These are phyloP conservation scores for Fraxinus xanthoxyloides DNA, from an alignment of 305 asterid genomes.

Conservation along the genomic window DNA sequence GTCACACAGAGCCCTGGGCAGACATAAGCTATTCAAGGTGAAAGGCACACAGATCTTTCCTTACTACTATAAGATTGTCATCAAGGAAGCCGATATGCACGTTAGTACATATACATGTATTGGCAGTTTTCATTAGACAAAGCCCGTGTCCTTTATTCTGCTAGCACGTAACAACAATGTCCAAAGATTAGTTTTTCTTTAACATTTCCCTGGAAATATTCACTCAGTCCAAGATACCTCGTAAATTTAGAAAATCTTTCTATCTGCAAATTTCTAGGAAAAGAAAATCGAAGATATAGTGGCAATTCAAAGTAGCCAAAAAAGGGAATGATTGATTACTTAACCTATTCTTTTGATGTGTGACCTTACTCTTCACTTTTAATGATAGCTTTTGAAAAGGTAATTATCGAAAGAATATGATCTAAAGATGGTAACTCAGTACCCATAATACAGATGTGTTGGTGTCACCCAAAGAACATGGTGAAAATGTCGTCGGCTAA, in stretches of 20 bases:
- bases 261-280: neutral
- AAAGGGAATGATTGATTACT: neutral
- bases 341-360: neutral
- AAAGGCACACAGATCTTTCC: neutral
- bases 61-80: neutral
- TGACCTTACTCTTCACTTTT: neutral
- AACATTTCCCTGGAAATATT: neutral
- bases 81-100: neutral
- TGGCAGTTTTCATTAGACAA: neutral
- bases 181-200: neutral
- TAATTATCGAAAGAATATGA: neutral
- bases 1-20: neutral
- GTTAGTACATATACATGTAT: neutral
- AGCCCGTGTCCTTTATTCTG: neutral
- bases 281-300: neutral
- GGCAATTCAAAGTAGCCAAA: neutral
- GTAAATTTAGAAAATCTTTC: neutral
- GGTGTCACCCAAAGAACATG: conserved; percentile 9
- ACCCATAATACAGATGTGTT: neutral
- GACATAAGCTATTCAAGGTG: neutral
- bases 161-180: neutral
- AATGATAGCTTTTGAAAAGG: neutral
- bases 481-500: neutral
- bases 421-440: neutral
- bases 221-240: neutral